Base-by-base conservation (phyloP, 2,329 filamentous ascomycete species). In the Xenoacremonium recifei region DNA sequence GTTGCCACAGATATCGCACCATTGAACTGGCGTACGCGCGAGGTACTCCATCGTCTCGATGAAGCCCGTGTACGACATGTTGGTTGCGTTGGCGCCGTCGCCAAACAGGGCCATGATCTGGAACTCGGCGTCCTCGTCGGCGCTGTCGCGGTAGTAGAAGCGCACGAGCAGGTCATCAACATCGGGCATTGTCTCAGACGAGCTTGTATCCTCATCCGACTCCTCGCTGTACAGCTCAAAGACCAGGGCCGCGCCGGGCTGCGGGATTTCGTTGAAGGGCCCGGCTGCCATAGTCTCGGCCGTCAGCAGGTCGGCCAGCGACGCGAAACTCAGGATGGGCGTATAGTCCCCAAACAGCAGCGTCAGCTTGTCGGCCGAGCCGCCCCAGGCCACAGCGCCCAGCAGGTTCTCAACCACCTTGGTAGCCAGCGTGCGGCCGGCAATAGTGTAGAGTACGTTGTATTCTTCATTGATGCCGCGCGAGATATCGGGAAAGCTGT, bases 191-290 rank as follows among this genome's bases (percentile, higher is more conserved):
- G 19, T 50, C 49, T 30, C 50, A 39, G 39, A 45, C 32, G 44
- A 42, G 5, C 51, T 40, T 4, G 49, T 32, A 16, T 61, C 42
- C n/a, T n/a, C n/a, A 5, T 51, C 42, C 4, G 49, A 34, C 15
- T 61, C 43, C 13, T 61, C 49, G 10, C 63, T 61, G 23, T 71
- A 61, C 15, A 83, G 62, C 67, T 96, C 90, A 59, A 93, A 90
- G 0, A 79, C 71, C 75, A 95, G 84, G 30, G 80, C 77, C 1
- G 82, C 84, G 0, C 89, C 89, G 27, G 89, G 88, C 50, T 84
- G 75, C 0, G 86, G 82, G 12, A 81, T 44, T 3, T 45, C 49
- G 4, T 58, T 58, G 39, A 66, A 63, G 50, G 49, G 59, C 21
- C 45, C 58, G 34, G 59, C 69, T 4, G 76, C 71, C n/a, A 67